phyloP scores from a whole-genome alignment of 768 basidiomycete species.

The Coprinellus aureogranulatus region DNA sequence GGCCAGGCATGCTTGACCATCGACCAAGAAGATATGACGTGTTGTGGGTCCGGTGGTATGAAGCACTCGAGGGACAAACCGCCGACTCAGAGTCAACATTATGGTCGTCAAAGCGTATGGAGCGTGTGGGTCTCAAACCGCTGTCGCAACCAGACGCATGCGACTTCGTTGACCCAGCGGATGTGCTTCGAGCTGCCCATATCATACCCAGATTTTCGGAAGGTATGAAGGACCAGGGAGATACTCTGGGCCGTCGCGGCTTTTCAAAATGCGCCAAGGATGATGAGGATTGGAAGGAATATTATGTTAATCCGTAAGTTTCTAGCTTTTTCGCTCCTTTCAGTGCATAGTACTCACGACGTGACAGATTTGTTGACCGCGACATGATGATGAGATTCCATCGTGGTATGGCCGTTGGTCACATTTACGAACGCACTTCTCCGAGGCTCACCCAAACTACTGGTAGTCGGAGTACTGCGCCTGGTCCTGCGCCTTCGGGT shows the following conservation, averaged over 20 bases:
- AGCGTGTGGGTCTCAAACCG: too few relatives aligned
- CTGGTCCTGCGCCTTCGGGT: too few relatives aligned
- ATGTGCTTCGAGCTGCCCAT: too few relatives aligned
- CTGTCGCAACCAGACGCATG: too few relatives aligned
- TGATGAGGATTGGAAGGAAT: neutral
- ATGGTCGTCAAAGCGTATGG: too few relatives aligned
- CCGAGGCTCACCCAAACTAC: too few relatives aligned
- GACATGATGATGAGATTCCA: conserved; percentile 3
- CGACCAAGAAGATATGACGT: neutral
- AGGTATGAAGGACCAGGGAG: too few relatives aligned
- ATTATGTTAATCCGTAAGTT: neutral
- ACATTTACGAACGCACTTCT: neutral
- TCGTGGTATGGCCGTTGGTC: neutral
- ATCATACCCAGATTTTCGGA: too few relatives aligned
- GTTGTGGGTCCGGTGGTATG: neutral
- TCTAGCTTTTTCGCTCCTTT: neutral
- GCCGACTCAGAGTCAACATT: neutral
- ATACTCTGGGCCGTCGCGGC: neutral
- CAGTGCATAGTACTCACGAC: neutral
- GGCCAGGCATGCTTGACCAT: neutral
- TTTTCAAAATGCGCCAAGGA: neutral
- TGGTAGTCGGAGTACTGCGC: too few relatives aligned
- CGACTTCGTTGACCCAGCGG: too few relatives aligned
- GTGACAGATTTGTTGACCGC: neutral
- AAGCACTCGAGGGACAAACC: neutral